A percentile compares a stretch with the other conserved stretches of the same genome.
These are phyloP conservation scores for Pleurozium schreberi DNA, from an alignment of 225 moss, liverwort and hornwort genomes.

Conservation along the genomic window DNA sequence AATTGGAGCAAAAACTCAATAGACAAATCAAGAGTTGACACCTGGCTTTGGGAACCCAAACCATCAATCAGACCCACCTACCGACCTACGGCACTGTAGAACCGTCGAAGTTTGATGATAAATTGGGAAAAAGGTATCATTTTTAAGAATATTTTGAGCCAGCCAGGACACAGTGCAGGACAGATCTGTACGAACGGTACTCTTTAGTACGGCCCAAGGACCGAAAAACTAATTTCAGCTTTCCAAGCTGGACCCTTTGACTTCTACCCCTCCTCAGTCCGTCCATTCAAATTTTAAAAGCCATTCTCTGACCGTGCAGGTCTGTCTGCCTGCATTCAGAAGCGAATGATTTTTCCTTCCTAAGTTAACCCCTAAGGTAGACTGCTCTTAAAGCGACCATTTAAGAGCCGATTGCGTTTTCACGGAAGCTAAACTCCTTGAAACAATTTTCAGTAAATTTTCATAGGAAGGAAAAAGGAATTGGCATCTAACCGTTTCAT, in stretches of 20 bases:
- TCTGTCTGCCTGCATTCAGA: neutral
- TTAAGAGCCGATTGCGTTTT: too few species aligned
- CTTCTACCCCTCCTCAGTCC: rapidly evolving
- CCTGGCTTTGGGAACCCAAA: neutral
- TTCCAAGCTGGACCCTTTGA: neutral
- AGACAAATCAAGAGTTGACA: neutral
- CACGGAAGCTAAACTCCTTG: too few species aligned
- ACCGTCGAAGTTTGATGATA: neutral
- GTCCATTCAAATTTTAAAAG: neutral
- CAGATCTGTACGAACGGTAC: conserved; percentile 3
- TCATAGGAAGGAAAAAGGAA: too few species aligned
- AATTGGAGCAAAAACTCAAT: too few species aligned
- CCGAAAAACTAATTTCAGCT: neutral
- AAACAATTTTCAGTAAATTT: too few species aligned
- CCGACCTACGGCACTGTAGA: neutral
- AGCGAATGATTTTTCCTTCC: neutral
- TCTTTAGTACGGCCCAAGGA: neutral
- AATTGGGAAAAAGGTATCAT: too few species aligned
- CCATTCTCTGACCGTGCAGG: neutral
- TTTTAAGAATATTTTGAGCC: too few species aligned
- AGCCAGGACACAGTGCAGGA: neutral
- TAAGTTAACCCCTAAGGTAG: too few species aligned
- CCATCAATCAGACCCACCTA: neutral
- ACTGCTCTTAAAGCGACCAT: too few species aligned
- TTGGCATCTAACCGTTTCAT: too few species aligned